Conservation (phyloP, 208 protist genomes). For the Trypanosoma conorhini region DNA sequence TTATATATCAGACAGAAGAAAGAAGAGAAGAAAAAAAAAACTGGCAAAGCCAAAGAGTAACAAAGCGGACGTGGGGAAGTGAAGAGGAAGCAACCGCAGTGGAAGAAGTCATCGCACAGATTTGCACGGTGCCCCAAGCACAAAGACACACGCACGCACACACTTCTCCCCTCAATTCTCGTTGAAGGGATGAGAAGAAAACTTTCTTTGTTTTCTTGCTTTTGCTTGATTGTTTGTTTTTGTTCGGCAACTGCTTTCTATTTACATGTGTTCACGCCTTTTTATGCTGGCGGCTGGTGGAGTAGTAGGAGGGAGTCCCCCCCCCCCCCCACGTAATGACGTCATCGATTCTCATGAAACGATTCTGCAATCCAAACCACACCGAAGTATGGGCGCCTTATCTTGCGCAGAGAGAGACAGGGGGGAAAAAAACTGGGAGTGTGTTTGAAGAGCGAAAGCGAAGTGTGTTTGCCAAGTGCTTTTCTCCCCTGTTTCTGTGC, state of each 20-base stretch:
- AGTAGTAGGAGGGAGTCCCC: background rate
- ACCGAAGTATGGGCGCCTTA: too few species aligned
- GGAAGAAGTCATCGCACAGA: background rate
- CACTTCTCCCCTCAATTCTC: background rate
- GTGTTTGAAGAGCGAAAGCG: too few species aligned
- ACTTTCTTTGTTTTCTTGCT: background rate
- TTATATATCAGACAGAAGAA: too few species aligned
- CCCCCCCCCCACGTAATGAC: background rate
- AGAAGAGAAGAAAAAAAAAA: constrained; percentile 13
- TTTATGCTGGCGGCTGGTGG: too few species aligned
- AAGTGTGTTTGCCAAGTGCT: background rate
- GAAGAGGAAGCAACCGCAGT: background rate
- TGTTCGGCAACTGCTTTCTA: background rate
- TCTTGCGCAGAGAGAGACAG: too few species aligned
- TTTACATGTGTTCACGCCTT: background rate
- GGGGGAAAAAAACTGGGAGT: background rate
- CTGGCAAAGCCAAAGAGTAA: background rate
- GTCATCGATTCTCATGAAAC: background rate
- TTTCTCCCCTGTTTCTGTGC: background rate
- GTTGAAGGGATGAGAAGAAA: too few species aligned
- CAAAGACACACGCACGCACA: constrained; percentile 6
- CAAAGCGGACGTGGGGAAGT: background rate
- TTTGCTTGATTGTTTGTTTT: background rate
- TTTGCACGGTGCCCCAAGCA: background rate
- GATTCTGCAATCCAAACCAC: too few species aligned